Base-by-base conservation (phyloP, 768 basidiomycete genomes). In the Strobilomyces dryophilus region DNA sequence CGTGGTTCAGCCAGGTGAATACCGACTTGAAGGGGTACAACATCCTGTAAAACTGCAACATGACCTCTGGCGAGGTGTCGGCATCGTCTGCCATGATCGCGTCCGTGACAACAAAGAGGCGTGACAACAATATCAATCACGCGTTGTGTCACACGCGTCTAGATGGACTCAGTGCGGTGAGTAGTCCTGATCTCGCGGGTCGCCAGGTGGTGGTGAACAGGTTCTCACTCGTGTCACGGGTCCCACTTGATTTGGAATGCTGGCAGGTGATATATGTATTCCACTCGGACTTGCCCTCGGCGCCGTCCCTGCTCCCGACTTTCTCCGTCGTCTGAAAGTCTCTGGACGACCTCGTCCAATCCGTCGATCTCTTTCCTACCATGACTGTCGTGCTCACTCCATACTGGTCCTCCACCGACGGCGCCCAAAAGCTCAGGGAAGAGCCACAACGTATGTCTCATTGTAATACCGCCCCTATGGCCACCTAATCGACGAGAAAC, bases 21-120 rank as follows among this genome's bases (percentile, higher is more conserved):
- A 98, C 80, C 1, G 92, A 87, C 66, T 93, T 89, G 80, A 92
- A 98, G 3, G 97, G 97, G 69, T 95, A 98, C 1, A 98, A 76
- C 42, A 92, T 82, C 40, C 85, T 79, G 73, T 99, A 98, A 71
- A 93, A 99, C 10, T 79, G 76, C 21, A 79, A 69, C 83, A 87
- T 87, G 47, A 86, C 75, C 63, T 85, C 81, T 14, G 83, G 80
- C 0, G 84, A 79, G 34, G 70, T 56, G 45, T 70, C 46, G 34
- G 56, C 41, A 44, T 61, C 59, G 7, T 64, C 56, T 14, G 49
- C 45, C 59, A 63, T 56, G 53, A 21, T 34, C 58, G 57, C 57
- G 57, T 50, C 2, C 53, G 61, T 57, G 60, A 58, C 54, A 29
- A 47, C 54, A 29, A 47, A 7, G 39, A 44, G 52, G 55, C 56